phyloP scores from a whole-genome alignment of 2,329 filamentous ascomycete species.

The Epicoccum nigrum region DNA sequence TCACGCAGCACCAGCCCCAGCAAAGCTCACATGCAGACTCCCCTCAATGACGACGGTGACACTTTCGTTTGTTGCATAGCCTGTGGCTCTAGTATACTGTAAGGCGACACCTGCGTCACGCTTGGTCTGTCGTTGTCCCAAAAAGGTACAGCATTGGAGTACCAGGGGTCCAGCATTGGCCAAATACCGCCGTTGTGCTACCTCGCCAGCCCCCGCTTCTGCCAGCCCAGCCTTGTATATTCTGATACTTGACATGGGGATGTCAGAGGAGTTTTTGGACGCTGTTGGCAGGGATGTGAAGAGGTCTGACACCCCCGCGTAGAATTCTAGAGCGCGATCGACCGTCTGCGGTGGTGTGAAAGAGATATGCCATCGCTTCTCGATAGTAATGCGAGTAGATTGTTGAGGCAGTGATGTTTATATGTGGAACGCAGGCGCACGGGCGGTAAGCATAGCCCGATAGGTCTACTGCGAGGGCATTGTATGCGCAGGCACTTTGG shows the following conservation, averaged over 20 bases:
- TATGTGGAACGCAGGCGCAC: slow-evolving; percentile 10
- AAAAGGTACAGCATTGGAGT: slow-evolving; percentile 8
- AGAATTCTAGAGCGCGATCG: slow-evolving; percentile 3
- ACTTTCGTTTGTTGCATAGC: slow-evolving; percentile 1
- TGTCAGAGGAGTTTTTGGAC: neutral
- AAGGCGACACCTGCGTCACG: slow-evolving; percentile 14
- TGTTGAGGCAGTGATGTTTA: slow-evolving; percentile 9
- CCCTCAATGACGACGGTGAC: slow-evolving; percentile 14
- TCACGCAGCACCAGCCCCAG: neutral
- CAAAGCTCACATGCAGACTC: slow-evolving; percentile 5
- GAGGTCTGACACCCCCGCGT: neutral
- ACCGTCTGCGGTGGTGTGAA: slow-evolving; percentile 7
- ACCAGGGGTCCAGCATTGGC: slow-evolving; percentile 5
- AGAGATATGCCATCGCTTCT: neutral
- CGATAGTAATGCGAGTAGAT: slow-evolving; percentile 6
- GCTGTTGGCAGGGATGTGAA: neutral
- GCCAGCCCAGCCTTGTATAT: slow-evolving; percentile 3
- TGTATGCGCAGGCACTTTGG: too few species aligned
- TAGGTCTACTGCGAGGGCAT: slow-evolving; percentile 1
- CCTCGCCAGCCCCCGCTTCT: slow-evolving; percentile 14
- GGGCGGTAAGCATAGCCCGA: slow-evolving; percentile 9
- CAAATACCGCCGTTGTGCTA: slow-evolving; percentile 11
- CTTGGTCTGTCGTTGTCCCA: slow-evolving; percentile 4
- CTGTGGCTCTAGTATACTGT: slow-evolving; percentile 4
- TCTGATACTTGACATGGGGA: slow-evolving; percentile 9